Evolutionary conservation across 2,329 filamentous ascomycete species (phyloP), one percentile per base, ranked within the genome.

Genomic region (Hymenoscyphus fraxineus): DNA sequence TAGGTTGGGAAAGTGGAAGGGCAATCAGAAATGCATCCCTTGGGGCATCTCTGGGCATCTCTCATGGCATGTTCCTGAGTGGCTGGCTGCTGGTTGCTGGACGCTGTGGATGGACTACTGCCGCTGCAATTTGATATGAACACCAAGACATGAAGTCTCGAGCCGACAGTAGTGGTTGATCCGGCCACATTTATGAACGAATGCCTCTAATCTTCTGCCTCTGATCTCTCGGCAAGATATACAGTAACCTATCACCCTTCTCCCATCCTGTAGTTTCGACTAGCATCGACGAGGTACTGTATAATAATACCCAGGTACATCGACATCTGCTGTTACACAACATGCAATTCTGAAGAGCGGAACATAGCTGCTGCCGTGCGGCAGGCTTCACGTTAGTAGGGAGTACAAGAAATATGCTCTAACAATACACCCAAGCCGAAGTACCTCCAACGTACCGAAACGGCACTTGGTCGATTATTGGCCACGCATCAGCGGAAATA

Each of bases 101-200:
- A 62, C 27, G 44, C 62, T 64, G 61, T 60, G 62, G 65, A 69
- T 63, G 65, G 66, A 67, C 68, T 70, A 66, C 68, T 70, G 62
- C 69, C 69, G 68, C 69, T 69, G 64, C 69, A 71, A 69, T 65
- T 66, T 40, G 58, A 67, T 66, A 71, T 69, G 68, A 69, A 70
- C 68, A 68, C 56, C 54, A 61, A 41, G 15, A 62, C 58, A 54
- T 59, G 64, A 63, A 31, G 27, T 66, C 44, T 27, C 44, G 22
- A 51, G 44, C 44, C 44, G 44, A 51, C n/a, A 51, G 44, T 27
- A 27, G 27, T 27, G 27, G 27, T 51, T 63, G 62, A 65, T 69
- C 63, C 66, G 62, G 65, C 60, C 56, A 61, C 54, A 64, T 59
- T 44, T 61, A 58, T 58, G 35, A 35, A 40, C 38, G 13, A 40